These are phyloP conservation scores for Gnaphalium uliginosum DNA, from an alignment of 129 eudicot species.

Conservation along the genomic window DNA sequence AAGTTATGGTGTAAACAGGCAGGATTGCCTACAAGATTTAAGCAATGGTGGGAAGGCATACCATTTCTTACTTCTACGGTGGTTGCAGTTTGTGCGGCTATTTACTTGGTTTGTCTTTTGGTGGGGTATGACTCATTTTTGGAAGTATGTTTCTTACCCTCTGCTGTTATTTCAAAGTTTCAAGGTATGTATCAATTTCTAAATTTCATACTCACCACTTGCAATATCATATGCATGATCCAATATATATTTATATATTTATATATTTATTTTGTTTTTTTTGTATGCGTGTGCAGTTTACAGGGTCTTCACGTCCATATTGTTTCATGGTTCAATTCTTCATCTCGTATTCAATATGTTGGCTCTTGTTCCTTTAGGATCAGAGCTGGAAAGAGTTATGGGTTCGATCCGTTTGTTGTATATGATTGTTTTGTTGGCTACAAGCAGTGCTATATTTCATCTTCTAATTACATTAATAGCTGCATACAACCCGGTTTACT, in stretches of 20 bases:
- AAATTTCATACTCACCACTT: neutral
- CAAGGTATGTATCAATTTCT: constrained; percentile 54
- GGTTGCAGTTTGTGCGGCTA: constrained; percentile 62
- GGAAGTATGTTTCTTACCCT: constrained; percentile 92
- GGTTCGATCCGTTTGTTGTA: constrained; percentile 86
- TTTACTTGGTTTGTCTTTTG: constrained; percentile 83
- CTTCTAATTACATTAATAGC: constrained; percentile 69
- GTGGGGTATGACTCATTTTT: constrained; percentile 84
- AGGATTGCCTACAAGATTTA: constrained; percentile 69
- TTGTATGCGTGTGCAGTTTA: constrained; percentile 55
- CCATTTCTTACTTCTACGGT: constrained; percentile 86
- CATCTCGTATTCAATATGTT: constrained; percentile 94
- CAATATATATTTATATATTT: neutral
- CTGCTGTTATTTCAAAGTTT: constrained; percentile 65
- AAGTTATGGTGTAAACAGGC: constrained; percentile 51
- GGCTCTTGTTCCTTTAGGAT: constrained; percentile 95
- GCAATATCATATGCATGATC: neutral
- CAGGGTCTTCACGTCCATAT: constrained; percentile 78
- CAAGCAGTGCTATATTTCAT: constrained; percentile 76
- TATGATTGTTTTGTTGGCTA: constrained; percentile 69
- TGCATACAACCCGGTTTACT: constrained; percentile 66
- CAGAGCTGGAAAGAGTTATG: constrained; percentile 96
- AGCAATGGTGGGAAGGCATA: constrained; percentile 98
- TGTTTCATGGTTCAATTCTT: constrained; percentile 86
- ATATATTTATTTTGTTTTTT: neutral